Percentiles rank a stretch among this genome's conserved stretches.
Conservation (phyloP, 2,329 filamentous ascomycete genomes). For the Phoma sp. region DNA sequence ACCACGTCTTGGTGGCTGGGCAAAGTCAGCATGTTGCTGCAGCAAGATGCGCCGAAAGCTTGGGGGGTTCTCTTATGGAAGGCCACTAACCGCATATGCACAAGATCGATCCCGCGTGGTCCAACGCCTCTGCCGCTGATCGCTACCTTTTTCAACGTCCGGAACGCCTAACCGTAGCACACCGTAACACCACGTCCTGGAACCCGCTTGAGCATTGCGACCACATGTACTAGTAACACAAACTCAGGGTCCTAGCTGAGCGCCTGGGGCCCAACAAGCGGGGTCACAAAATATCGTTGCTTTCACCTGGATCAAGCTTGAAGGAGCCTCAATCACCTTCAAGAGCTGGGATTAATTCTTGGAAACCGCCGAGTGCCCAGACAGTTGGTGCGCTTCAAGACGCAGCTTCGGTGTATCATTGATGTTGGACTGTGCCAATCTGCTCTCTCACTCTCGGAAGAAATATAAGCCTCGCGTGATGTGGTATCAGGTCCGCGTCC, state of each 20-base stretch:
- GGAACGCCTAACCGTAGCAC: constrained; percentile 1
- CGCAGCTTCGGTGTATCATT: constrained; percentile 17
- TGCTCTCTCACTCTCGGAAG: not conserved
- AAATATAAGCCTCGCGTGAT: constrained; percentile 6
- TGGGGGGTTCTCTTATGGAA: constrained; percentile 8
- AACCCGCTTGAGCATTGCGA: not conserved
- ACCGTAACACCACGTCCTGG: constrained; percentile 3
- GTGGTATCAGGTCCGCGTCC: constrained; percentile 12
- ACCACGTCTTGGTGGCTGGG: constrained; percentile 8
- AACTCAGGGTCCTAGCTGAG: not conserved
- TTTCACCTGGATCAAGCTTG: constrained; percentile 2
- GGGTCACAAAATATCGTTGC: not conserved
- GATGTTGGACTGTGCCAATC: constrained; percentile 4
- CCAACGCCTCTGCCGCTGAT: constrained; percentile 24
- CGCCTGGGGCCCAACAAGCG: not conserved
- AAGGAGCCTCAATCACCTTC: not conserved
- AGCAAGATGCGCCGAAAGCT: constrained; percentile 20
- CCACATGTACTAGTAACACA: not conserved
- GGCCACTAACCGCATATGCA: constrained; percentile 14
- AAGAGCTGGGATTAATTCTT: constrained; percentile 1
- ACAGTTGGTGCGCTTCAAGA: constrained; percentile 11
- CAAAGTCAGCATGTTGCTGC: constrained; percentile 11
- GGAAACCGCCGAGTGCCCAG: constrained; percentile 26
- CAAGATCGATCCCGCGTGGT: constrained; percentile 21
- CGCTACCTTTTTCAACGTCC: constrained; percentile 16